Conservation (phyloP, 1,139 yeast genomes). For the Zygosaccharomyces pseudobailii region DNA sequence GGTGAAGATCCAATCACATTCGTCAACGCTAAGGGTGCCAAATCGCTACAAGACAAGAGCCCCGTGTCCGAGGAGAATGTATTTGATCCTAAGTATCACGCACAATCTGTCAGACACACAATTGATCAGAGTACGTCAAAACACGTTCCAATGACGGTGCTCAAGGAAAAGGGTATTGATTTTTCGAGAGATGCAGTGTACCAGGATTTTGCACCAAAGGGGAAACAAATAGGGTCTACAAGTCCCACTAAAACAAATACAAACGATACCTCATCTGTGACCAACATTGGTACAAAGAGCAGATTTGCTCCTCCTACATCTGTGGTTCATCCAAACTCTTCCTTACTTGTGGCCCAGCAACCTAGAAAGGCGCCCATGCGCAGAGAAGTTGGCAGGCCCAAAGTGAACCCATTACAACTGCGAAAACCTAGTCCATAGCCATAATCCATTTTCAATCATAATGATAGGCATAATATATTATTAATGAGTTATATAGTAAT, state of each 20-base stretch:
- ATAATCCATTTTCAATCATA: no score
- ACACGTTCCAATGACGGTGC: constrained; percentile 25
- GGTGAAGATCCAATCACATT: constrained; percentile 23
- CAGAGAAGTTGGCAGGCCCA: constrained; percentile 33
- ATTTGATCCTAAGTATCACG: constrained; percentile 33
- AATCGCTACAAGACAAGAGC: constrained; percentile 25
- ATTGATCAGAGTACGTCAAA: constrained; percentile 33
- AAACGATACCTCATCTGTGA: not conserved
- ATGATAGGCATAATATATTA: no score
- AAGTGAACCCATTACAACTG: constrained; percentile 17
- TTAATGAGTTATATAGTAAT: no score
- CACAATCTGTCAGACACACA: constrained; percentile 33
- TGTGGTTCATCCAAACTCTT: constrained; percentile 26
- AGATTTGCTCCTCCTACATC: constrained; percentile 27
- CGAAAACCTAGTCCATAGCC: constrained; percentile 8
- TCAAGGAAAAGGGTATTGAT: constrained; percentile 26
- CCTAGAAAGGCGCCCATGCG: constrained; percentile 11
- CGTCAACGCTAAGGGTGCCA: constrained; percentile 33
- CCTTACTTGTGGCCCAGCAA: constrained; percentile 5
- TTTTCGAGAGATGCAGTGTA: constrained; percentile 23
- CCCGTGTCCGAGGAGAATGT: constrained; percentile 23
- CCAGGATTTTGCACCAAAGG: constrained; percentile 33
- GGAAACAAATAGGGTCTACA: constrained; percentile 22
- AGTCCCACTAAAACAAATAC: not conserved
- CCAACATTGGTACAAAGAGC: not conserved